Conservation (phyloP, 208 protist genomes). For the Leishmania arabica region DNA sequence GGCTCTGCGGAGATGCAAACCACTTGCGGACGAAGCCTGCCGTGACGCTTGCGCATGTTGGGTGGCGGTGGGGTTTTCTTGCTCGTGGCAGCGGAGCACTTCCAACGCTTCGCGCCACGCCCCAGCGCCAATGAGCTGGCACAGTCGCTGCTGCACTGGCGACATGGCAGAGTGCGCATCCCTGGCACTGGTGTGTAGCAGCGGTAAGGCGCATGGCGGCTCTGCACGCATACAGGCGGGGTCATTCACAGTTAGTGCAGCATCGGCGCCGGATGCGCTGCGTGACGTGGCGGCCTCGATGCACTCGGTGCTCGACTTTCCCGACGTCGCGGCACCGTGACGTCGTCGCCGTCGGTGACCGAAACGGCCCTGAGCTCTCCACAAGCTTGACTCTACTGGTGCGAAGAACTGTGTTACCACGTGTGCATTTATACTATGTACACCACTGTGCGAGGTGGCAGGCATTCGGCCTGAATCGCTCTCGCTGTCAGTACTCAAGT, state of each 20-base stretch:
- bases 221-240: not conserved
- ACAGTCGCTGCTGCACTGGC: constrained; percentile 2
- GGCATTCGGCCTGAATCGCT: not conserved
- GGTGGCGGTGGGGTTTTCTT: not conserved
- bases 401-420: not conserved
- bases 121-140: constrained; percentile 5
- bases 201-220: not conserved
- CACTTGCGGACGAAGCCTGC: not conserved
- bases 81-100: not conserved
- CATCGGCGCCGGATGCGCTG: not conserved
- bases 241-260: not conserved
- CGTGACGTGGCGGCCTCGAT: not conserved
- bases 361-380: not conserved
- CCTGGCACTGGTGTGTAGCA: not conserved
- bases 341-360: not conserved
- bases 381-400: not conserved
- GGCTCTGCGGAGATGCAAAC: not conserved
- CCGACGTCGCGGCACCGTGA: too few relatives aligned
- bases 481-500: not conserved
- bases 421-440: not conserved
- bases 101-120: constrained; percentile 12
- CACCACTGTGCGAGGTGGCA: not conserved
- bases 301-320: not conserved
- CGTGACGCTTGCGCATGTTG: not conserved
- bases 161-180: not conserved